Evolutionary conservation across 2,329 filamentous ascomycete genomes (phyloP).

Genomic region (Ceratocystiopsis brevicomis): DNA sequence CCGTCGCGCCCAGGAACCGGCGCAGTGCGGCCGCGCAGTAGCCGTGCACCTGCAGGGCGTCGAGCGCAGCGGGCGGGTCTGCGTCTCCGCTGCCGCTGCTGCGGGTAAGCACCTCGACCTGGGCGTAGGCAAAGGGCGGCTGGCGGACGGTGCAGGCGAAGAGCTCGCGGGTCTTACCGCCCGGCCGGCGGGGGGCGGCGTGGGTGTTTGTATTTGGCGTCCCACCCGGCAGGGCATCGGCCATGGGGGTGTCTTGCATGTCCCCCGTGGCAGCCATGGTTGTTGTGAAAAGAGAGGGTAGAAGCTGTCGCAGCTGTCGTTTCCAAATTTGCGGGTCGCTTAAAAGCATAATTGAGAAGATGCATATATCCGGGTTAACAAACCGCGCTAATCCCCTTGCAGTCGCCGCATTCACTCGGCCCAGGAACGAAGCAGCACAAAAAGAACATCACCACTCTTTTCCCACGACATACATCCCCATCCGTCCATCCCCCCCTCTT

Average conservation of each 20-base stretch:
- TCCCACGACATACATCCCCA: no score
- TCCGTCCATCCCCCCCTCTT: neutral
- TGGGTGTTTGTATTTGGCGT: neutral
- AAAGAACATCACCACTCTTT: neutral
- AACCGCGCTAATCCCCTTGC: no score
- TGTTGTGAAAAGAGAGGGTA: neutral
- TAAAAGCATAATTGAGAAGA: no score
- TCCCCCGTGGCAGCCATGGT: no score
- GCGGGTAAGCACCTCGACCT: constrained; percentile 27
- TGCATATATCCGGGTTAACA: no score
- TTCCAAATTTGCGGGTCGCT: no score
- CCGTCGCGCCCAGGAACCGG: constrained; percentile 52
- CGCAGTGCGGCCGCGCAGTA: constrained; percentile 45
- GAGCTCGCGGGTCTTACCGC: constrained; percentile 19
- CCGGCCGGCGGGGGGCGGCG: no score
- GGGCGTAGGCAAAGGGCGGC: constrained; percentile 37
- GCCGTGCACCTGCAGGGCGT: constrained; percentile 41
- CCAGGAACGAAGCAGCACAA: neutral
- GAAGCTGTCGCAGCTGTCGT: no score
- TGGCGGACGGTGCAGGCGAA: constrained; percentile 30
- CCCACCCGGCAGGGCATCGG: neutral
- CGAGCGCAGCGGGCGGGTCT: constrained; percentile 20
- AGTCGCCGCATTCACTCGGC: no score
- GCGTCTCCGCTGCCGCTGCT: constrained; percentile 2
- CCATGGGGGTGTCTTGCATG: constrained; percentile 12